Percentiles rank a stretch among this genome's conserved stretches.
phyloP scores from a whole-genome alignment of 208 protist genomes.

The Leishmania mexicana region DNA sequence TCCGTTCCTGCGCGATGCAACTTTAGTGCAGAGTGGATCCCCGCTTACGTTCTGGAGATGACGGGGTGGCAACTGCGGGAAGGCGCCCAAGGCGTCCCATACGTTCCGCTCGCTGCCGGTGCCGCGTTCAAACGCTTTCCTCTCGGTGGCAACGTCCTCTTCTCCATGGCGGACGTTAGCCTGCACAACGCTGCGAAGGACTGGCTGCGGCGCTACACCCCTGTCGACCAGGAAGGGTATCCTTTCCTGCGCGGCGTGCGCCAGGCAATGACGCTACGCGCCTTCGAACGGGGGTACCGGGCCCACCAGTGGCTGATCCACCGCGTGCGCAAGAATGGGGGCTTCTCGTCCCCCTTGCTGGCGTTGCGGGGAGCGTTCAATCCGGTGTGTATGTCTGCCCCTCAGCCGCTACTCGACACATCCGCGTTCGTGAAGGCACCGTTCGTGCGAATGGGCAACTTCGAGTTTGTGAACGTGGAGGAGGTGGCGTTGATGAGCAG shows the following conservation, averaged over 20 bases:
- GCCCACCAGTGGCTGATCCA: conserved; percentile 48
- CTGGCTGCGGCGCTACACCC: conserved; percentile 56
- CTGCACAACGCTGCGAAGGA: conserved; percentile 24
- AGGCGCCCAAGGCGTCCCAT: conserved; percentile 23
- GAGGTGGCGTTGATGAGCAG: not conserved
- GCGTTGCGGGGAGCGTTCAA: not conserved
- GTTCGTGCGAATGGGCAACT: conserved; percentile 14
- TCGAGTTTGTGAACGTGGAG: conserved; percentile 30
- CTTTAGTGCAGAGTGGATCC: conserved; percentile 36
- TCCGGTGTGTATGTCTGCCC: not conserved
- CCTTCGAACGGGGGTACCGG: conserved; percentile 57
- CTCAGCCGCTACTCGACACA: not conserved
- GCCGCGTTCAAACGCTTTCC: not conserved
- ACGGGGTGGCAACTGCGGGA: conserved; percentile 32
- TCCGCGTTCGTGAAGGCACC: not conserved
- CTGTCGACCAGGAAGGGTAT: conserved; percentile 36
- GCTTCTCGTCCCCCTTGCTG: not conserved
- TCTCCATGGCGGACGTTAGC: conserved; percentile 50
- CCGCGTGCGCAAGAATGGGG: not conserved
- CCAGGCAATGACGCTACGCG: conserved; percentile 56
- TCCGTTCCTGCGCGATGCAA: not conserved
- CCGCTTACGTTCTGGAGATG: conserved; percentile 16
- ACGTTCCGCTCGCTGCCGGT: not conserved
- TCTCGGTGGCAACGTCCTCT: conserved; percentile 26
- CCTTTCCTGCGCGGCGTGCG: conserved; percentile 39